Evolutionary conservation across 2,329 filamentous ascomycete genomes (phyloP).

Genomic region (Arthrobotrys pseudoclavata): DNA sequence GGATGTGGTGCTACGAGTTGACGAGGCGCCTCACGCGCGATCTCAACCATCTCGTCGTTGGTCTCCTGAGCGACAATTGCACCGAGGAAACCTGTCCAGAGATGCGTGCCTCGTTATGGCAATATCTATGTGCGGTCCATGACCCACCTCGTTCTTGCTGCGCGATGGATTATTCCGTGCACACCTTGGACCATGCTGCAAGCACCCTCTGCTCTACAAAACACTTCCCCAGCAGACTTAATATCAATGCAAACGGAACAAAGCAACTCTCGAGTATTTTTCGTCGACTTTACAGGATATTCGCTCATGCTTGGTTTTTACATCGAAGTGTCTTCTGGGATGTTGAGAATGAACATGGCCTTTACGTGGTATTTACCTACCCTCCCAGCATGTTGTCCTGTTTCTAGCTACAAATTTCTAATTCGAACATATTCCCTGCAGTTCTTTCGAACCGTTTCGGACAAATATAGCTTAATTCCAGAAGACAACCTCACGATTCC

Average conservation of each 20-base stretch:
- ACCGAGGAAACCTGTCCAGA: slow-evolving; percentile 91
- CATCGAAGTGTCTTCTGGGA: slow-evolving; percentile 96
- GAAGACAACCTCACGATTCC: slow-evolving; percentile 97
- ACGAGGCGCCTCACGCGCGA: slow-evolving; percentile 95
- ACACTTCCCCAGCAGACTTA: slow-evolving; percentile 85
- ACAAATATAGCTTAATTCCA: slow-evolving; percentile 88
- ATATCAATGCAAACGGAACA: slow-evolving; percentile 70
- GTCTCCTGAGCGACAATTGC: slow-evolving; percentile 91
- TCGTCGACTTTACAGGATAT: slow-evolving; percentile 92
- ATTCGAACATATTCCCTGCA: slow-evolving; percentile 16
- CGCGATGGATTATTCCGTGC: slow-evolving; percentile 98
- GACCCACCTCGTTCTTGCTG: slow-evolving; percentile 97
- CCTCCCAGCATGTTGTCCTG: background rate
- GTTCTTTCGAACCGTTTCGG: slow-evolving; percentile 97
- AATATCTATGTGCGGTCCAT: slow-evolving; percentile 97
- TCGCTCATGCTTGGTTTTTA: slow-evolving; percentile 98
- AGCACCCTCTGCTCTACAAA: slow-evolving; percentile 95
- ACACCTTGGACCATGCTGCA: slow-evolving; percentile 97
- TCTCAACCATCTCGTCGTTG: slow-evolving; percentile 91
- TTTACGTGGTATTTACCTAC: slow-evolving; percentile 75
- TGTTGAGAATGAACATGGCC: slow-evolving; percentile 87
- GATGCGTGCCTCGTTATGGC: slow-evolving; percentile 99
- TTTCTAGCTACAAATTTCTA: background rate
- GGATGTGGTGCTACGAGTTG: slow-evolving; percentile 97
- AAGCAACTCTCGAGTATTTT: slow-evolving; percentile 96